Base-by-base conservation (phyloP, 331 rosid genomes). In the Erythrophleum ivorense region DNA sequence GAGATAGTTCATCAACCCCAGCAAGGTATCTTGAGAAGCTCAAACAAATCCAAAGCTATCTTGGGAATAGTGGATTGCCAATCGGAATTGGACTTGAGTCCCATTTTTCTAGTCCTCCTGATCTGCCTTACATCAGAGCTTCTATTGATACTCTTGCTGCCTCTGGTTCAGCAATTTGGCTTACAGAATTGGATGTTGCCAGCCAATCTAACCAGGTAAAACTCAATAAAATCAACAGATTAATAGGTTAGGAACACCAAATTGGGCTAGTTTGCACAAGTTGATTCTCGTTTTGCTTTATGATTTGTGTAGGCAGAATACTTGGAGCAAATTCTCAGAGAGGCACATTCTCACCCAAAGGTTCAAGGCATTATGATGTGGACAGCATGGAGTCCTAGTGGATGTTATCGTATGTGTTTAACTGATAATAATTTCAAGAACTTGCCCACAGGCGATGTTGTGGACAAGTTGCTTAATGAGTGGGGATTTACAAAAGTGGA, bases 21-120 rank as follows among this genome's bases (percentile, higher is more conserved):
- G 54, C 84, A 18, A 88, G 18, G 49, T 95, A 91, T 60, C 68
- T 93, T 0, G 46, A 71, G 49, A 95, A 89, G 84, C 78, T 95
- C 1, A 83, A 13, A 55, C 38, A 87, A 63, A 90, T 95, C 0
- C 81, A 13, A 36, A 59, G 77, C 6, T 89, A 65, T 77, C 83
- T 76, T 0, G 86, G 90, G 15, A 84, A 90, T 31, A 0, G 1
- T 0, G 29, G 80, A 1, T 29, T 69, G 5, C 65, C 46, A 0
- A 13, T 89, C 31, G 97, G 89, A 36, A 95, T 95, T 67, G 97
- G 97, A 1, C 75, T 95, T 0, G 93, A 95, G 85, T 36, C 93
- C 1, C 98, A 95, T 88, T 93, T 93, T 48, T 19, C 78, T 57
- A 24, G 3, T 19, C 92, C 94, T 12, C 92, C 94, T 12, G 83